These are phyloP conservation scores for Pestalotiopsis sp. DNA, from an alignment of 2,329 filamentous ascomycete genomes.

Conservation along the genomic window DNA sequence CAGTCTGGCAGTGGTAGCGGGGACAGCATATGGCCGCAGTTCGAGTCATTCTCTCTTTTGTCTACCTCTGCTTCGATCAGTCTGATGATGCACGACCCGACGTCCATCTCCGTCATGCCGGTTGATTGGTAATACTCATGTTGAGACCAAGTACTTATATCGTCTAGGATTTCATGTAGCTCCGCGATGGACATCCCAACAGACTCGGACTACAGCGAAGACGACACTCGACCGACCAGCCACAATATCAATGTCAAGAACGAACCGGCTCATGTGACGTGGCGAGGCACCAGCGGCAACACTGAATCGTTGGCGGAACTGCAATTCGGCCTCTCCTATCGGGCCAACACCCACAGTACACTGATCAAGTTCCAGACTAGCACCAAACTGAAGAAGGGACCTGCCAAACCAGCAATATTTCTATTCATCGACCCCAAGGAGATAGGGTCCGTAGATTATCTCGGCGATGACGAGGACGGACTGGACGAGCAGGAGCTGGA, in stretches of 20 bases:
- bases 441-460: neutral
- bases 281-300: constrained; percentile 3
- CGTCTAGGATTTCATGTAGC: neutral
- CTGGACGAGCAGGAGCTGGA: neutral
- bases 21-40: constrained; percentile 13
- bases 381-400: constrained; percentile 10
- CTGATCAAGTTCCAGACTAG: constrained; percentile 8
- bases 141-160: neutral
- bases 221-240: neutral
- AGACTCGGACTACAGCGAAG: constrained; percentile 10
- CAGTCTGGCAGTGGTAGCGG: constrained; percentile 10
- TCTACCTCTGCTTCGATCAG: neutral
- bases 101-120: neutral
- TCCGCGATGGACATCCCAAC: constrained; percentile 12
- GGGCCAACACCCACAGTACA: neutral
- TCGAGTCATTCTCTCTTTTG: neutral
- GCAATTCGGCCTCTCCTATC: neutral
- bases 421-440: constrained; percentile 4
- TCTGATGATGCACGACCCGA: neutral
- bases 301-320: constrained; percentile 3
- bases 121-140: neutral
- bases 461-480: neutral
- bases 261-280: constrained; percentile 6
- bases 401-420: constrained; percentile 10
- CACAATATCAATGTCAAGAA: constrained; percentile 3